Evolutionary conservation across 2,329 filamentous ascomycete species (phyloP).

Genomic region (Rutstroemia sp.): DNA sequence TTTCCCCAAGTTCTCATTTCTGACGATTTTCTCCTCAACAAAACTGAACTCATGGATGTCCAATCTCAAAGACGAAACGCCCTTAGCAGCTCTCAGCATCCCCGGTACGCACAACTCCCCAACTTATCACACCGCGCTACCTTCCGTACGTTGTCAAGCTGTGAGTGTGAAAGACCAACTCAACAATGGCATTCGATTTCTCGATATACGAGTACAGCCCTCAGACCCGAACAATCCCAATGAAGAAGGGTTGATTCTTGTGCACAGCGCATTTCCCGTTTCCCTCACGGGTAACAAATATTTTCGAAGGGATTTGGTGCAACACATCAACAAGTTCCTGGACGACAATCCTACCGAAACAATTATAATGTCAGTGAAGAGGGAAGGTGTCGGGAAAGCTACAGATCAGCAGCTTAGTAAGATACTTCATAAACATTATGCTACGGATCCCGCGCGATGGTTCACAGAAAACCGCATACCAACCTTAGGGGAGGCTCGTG

Average conservation of each 20-base stretch:
- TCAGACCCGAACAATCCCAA: slow-evolving; percentile 46
- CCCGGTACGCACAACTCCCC: slow-evolving; percentile 95
- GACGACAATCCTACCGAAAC: slow-evolving; percentile 72
- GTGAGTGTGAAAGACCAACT: slow-evolving; percentile 72
- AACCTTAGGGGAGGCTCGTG: slow-evolving; percentile 68
- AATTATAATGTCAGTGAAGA: slow-evolving; percentile 80
- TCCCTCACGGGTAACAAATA: slow-evolving; percentile 75
- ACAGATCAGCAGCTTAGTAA: slow-evolving; percentile 72
- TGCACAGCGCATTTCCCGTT: slow-evolving; percentile 86
- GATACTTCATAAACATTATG: slow-evolving; percentile 68
- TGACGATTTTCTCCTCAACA: slow-evolving; percentile 63
- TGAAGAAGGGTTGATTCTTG: slow-evolving; percentile 67
- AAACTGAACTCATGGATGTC: slow-evolving; percentile 74
- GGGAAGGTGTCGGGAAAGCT: slow-evolving; percentile 76
- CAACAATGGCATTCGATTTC: slow-evolving; percentile 83
- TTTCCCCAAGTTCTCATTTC: slow-evolving; percentile 45
- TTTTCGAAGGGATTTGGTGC: slow-evolving; percentile 63
- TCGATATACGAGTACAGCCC: slow-evolving; percentile 80
- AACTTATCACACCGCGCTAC: slow-evolving; percentile 74
- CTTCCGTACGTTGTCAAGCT: slow-evolving; percentile 88
- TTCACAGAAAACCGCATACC: slow-evolving; percentile 73
- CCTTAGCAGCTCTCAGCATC: slow-evolving; percentile 76
- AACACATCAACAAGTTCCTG: slow-evolving; percentile 67
- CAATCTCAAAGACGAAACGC: slow-evolving; percentile 60
- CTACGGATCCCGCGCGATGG: slow-evolving; percentile 56